These are phyloP conservation scores for Chimonanthus praecox DNA, from an alignment of 164 flowering plant genomes.

Conservation along the genomic window DNA sequence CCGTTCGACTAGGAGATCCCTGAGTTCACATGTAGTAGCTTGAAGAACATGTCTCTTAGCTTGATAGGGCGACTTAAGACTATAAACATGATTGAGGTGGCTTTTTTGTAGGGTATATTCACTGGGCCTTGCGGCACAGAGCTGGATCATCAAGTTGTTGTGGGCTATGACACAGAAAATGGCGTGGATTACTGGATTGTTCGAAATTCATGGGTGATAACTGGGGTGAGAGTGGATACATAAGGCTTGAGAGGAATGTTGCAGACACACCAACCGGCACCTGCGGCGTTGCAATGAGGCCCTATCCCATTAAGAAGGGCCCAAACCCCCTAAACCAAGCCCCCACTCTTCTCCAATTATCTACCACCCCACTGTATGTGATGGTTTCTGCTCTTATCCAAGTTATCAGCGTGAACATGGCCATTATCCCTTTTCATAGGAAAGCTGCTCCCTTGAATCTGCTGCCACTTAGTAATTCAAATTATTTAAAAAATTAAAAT, in stretches of 20 bases:
- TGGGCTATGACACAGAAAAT: constrained; percentile 83
- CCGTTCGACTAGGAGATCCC: too few relatives aligned
- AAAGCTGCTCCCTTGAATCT: constrained; percentile 85
- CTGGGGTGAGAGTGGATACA: constrained; percentile 88
- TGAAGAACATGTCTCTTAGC: too few relatives aligned
- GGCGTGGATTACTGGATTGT: constrained; percentile 88
- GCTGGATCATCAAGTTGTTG: constrained; percentile 83
- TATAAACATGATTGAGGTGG: background rate
- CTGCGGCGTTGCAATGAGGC: constrained; percentile 84
- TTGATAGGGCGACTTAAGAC: too few relatives aligned
- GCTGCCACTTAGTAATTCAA: constrained; percentile 32
- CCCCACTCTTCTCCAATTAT: constrained; percentile 50
- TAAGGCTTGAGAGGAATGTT: constrained; percentile 66
- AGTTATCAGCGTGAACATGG: constrained; percentile 45
- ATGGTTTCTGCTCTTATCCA: constrained; percentile 52
- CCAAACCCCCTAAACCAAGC: constrained; percentile 88
- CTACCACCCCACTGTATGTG: constrained; percentile 55
- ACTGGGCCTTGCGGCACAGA: constrained; percentile 70
- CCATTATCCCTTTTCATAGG: constrained; percentile 67
- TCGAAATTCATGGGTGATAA: constrained; percentile 73
- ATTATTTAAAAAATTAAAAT: too few relatives aligned
- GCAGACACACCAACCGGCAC: constrained; percentile 35
- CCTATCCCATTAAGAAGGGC: constrained; percentile 74
- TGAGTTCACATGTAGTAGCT: too few relatives aligned
- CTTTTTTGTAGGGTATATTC: constrained; percentile 58